Conservation (phyloP, 1,284 basidiomycete species). For the Peniophora sp. region DNA sequence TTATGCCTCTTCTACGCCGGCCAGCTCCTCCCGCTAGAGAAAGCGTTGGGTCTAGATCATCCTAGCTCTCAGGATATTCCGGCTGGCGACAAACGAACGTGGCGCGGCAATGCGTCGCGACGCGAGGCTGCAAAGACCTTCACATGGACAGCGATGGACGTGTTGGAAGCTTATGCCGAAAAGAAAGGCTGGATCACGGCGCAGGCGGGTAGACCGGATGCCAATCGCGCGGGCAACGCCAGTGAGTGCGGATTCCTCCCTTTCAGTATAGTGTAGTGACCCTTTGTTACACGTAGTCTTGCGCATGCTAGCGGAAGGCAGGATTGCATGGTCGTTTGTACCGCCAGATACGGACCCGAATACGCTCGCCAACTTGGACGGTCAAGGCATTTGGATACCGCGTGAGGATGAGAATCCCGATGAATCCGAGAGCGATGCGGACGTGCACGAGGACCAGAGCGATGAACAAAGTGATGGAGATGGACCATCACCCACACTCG, state of each 20-base stretch:
- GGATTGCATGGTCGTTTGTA: conserved; percentile 80
- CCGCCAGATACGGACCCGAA: conserved; percentile 43
- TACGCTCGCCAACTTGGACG: conserved; percentile 16
- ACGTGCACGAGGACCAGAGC: conserved; percentile 22
- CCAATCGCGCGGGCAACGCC: conserved; percentile 82
- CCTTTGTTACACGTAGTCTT: conserved; percentile 44
- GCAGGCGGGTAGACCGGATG: conserved; percentile 81
- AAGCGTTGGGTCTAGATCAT: conserved; percentile 53
- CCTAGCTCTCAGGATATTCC: conserved; percentile 30
- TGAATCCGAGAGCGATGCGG: conserved; percentile 26
- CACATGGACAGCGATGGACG: conserved; percentile 73
- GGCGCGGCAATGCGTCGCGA: conserved; percentile 45
- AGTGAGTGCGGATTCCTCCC: conserved; percentile 43
- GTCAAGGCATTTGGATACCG: conserved; percentile 54
- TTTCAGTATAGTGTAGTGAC: conserved; percentile 3
- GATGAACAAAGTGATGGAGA: conserved; percentile 8
- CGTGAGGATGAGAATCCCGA: conserved; percentile 18
- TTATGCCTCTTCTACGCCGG: conserved; percentile 68
- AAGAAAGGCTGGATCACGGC: conserved; percentile 83
- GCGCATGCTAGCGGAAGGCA: conserved; percentile 71
- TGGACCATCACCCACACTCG: conserved; percentile 1
- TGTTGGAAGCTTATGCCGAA: conserved; percentile 71
- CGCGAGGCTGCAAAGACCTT: conserved; percentile 10
- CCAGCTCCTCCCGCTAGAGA: conserved; percentile 71
- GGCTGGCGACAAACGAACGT: conserved; percentile 60